Conservation (phyloP, 345 rosid genomes). For the Passiflora organensis region DNA sequence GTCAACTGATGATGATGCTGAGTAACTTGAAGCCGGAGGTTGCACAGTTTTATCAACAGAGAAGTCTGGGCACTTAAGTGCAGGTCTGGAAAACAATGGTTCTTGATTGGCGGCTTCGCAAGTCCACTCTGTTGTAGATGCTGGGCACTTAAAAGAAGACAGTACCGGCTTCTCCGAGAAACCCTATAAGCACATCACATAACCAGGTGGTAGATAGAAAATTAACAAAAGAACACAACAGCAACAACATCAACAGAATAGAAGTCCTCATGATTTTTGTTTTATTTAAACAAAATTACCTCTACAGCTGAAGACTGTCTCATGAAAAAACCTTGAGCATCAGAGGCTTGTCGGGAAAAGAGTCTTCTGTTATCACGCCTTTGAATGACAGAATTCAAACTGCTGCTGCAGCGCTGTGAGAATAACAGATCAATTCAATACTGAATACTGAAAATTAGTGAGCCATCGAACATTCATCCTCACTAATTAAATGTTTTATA, state of each 20-base stretch:
- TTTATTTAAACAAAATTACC: too few relatives aligned
- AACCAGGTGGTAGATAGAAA: background rate
- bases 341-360: slow-evolving; percentile 65
- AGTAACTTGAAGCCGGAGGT: slow-evolving; percentile 17
- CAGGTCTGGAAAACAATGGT: slow-evolving; percentile 45
- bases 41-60: slow-evolving; percentile 9
- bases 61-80: slow-evolving; percentile 21
- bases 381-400: slow-evolving; percentile 45
- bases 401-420: slow-evolving; percentile 67
- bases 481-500: too few relatives aligned
- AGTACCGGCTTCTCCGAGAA: background rate
- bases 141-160: background rate
- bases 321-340: slow-evolving; percentile 65
- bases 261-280: background rate
- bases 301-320: slow-evolving; percentile 46
- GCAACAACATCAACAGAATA: background rate
- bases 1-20: slow-evolving; percentile 20
- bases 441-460: background rate
- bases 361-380: slow-evolving; percentile 52
- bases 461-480: too few relatives aligned
- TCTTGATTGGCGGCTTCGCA: too few relatives aligned
- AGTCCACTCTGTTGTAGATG: too few relatives aligned
- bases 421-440: background rate
- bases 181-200: background rate
- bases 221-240: background rate